Base-by-base conservation (phyloP, 225 moss, liverwort and hornwort species). In the Asterella californica region DNA sequence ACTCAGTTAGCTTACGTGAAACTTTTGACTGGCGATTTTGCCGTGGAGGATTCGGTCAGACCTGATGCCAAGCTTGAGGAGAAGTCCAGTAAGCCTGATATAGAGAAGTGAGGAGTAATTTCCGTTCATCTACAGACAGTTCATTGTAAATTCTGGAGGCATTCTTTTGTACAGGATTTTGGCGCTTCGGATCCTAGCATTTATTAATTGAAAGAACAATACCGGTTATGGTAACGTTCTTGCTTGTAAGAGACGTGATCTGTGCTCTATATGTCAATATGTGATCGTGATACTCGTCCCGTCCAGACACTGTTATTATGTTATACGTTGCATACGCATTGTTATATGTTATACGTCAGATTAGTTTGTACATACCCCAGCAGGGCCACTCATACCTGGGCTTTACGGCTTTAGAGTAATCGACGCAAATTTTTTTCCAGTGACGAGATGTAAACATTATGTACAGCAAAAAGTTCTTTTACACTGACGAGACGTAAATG, bases 1-100 rank as follows among this genome's bases (percentile, higher is more conserved):
- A 91, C 90, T 12, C 94, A 94, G 86, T 71, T 94, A 78, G 91
- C 92, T 9, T 91, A 89, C 46, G 90, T 87, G 33, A 91, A 88
- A 82, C 83, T 89, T 54, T 72, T 94, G 57, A 83, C 92, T 27
- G 92, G 94, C 50, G 94, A 90, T 71, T 55, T 72, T 33, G 90
- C 90, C n/a, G 74, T 78, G 42, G 50, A 72, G 25, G 50, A 47
- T 10, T 46, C 81, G 33, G 52, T n/a, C 60, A 69, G 30, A 83
- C 74, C 53, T 63, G 80, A 86, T 27, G n/a, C 75, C 7, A 69
- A 70, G 37, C 42, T 76, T 25, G 70, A 83, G 53, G 87, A 79
- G 24, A 81, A 76, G 42, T 68, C 81, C 29, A 79, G 76, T 49
- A 53, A 48, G 36, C 46, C 83, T 53, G 83, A 82, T 47, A 33